Percentiles rank a stretch among this genome's conserved stretches.
phyloP scores from a whole-genome alignment of 768 basidiomycete genomes.

The Macrolepiota fuliginosa region DNA sequence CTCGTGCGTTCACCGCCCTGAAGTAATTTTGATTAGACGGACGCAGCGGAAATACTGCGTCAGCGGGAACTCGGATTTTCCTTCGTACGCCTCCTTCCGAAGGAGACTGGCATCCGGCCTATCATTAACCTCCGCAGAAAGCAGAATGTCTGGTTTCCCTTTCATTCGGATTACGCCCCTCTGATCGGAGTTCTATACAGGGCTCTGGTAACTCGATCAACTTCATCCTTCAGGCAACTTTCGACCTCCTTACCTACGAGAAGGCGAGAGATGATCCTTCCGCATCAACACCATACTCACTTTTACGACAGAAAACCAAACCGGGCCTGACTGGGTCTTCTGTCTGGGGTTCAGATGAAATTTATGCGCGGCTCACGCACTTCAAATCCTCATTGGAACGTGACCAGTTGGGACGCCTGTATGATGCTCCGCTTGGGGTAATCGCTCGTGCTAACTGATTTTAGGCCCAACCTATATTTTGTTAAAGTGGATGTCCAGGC shows the following conservation, averaged over 20 bases:
- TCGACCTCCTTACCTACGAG: constrained; percentile 86
- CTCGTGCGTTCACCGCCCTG: neutral
- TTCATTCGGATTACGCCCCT: neutral
- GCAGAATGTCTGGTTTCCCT: constrained; percentile 17
- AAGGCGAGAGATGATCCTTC: constrained; percentile 47
- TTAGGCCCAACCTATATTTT: constrained; percentile 87
- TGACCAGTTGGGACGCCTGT: constrained; percentile 49
- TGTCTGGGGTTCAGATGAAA: constrained; percentile 79
- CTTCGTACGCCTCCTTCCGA: constrained; percentile 86
- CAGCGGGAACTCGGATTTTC: constrained; percentile 79
- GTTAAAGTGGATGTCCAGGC: constrained; percentile 96
- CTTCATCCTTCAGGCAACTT: constrained; percentile 78
- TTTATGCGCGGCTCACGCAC: constrained; percentile 69
- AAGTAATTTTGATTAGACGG: constrained; percentile 37
- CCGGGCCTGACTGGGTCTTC: constrained; percentile 74
- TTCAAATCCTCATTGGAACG: constrained; percentile 57
- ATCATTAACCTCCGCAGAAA: constrained; percentile 84
- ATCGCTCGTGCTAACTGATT: neutral
- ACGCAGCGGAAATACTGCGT: constrained; percentile 64
- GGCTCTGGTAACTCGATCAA: constrained; percentile 71
- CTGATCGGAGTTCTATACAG: constrained; percentile 18
- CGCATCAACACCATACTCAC: neutral
- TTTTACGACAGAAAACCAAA: constrained; percentile 50
- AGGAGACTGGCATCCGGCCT: constrained; percentile 91
- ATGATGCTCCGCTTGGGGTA: constrained; percentile 2